Conservation (phyloP, 495 filamentous ascomycete genomes). For the Letharia columbiana region DNA sequence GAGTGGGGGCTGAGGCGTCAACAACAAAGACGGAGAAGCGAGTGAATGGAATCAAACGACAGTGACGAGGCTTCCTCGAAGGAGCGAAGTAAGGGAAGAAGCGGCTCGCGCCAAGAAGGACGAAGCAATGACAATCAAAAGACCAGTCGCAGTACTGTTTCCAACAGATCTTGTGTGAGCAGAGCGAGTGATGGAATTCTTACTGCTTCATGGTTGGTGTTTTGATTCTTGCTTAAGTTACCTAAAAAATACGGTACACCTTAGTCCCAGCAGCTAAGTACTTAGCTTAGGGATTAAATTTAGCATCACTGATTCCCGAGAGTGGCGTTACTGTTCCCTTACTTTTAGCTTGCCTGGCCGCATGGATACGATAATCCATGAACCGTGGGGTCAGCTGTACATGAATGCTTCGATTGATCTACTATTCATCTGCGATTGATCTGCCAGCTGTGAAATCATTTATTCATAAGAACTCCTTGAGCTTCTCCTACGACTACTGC, state of each 20-base stretch:
- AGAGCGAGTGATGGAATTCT: neutral
- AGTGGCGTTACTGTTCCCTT: neutral
- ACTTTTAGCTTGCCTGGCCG: neutral
- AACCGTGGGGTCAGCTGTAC: too few relatives aligned
- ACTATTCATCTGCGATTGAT: too few relatives aligned
- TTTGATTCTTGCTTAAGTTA: neutral
- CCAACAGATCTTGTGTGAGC: neutral
- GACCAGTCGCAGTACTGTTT: neutral
- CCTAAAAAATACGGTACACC: too few relatives aligned
- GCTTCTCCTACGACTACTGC: too few relatives aligned
- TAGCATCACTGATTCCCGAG: neutral
- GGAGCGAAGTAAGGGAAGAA: neutral
- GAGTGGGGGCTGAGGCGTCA: neutral
- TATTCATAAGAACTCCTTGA: too few relatives aligned
- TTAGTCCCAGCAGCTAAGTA: too few relatives aligned
- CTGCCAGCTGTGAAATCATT: too few relatives aligned
- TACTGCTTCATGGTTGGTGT: neutral
- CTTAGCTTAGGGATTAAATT: neutral
- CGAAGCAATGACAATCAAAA: neutral
- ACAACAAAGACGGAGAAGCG: conserved; percentile 5
- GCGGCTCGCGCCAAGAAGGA: neutral
- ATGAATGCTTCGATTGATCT: too few relatives aligned
- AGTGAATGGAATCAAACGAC: neutral
- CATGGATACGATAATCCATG: too few relatives aligned
- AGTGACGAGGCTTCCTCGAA: neutral